Base-by-base conservation (phyloP, 2,329 filamentous ascomycete genomes). In the Exophiala calicioides region DNA sequence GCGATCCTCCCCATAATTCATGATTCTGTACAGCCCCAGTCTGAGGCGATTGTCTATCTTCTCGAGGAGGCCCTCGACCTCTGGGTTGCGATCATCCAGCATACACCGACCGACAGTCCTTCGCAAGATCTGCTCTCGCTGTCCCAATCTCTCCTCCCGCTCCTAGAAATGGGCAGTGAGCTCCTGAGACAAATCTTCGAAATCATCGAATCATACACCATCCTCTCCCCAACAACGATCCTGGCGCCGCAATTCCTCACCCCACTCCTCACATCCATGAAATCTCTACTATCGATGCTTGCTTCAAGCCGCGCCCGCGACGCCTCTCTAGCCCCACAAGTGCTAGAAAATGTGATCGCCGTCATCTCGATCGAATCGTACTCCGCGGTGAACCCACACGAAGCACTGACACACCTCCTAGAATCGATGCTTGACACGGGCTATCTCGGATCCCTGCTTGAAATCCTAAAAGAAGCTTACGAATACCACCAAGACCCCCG, bases 1-100 rank as follows among this genome's bases (percentile, higher is more conserved):
- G 75, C 90, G 41, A 86, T 96, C 58, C 71, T 95, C 13, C 90
- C 91, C 0, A 78, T 97, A 39, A 85, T 98, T 31, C 77, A 82
- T 40, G 85, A 86, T 60, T 89, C 90, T 1, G 82, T 93, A 26
- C 80, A 90, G 47, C 83, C 85, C 2, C 81, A 79, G 8, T 93
- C 88, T 1, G 77, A 80, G 29, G 76, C 86, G 31, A 82, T 88
- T 57, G 71, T 90, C 2, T 93, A 95, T 60, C 79, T 98, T 8
- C 81, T 95, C 9, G 93, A 97, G 52, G 93, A 98, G 64, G 88
- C 89, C 0, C 74, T 97, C 10, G 90, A 96, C 45, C 78, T 98
- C 3, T 97, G 91, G 91, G 77, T 79, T 24, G 81, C 85, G 2
- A 81, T 96, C 8, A 67, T 90, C 27, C 74, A 75, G 53, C 81